phyloP scores from a whole-genome alignment of 176 grass and related monocot species.

The Rhynchospora tenuis region DNA sequence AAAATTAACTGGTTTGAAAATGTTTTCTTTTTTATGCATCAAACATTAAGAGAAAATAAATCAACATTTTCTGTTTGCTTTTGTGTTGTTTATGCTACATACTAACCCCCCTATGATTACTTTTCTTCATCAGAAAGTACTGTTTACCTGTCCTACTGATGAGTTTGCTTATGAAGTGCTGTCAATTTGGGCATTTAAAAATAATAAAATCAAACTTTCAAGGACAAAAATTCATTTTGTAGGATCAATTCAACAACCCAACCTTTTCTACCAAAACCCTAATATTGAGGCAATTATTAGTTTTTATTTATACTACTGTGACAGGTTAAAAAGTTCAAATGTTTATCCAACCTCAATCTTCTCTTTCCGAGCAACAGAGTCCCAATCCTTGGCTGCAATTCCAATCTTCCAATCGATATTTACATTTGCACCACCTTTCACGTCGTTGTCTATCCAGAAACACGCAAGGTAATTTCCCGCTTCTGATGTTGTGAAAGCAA shows the following conservation, averaged over 20 bases:
- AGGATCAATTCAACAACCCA: background rate
- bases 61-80: background rate
- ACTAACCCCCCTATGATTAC: background rate
- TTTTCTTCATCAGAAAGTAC: background rate
- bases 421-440: conserved; percentile 47
- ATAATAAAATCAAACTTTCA: background rate
- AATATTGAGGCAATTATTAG: background rate
- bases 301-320: background rate
- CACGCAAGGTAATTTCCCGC: conserved; percentile 77
- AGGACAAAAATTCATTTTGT: background rate
- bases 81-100: background rate
- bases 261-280: background rate
- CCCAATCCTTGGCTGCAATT: conserved; percentile 84
- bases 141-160: background rate
- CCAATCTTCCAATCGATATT: conserved; percentile 91
- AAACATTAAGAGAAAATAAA: background rate
- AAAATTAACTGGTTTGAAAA: background rate
- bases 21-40: background rate
- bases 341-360: conserved; percentile 63
- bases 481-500: conserved; percentile 77
- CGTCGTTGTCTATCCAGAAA: conserved; percentile 65
- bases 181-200: background rate
- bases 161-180: background rate
- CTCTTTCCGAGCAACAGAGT: conserved; percentile 83
- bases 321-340: conserved; percentile 16